phyloP scores from a whole-genome alignment of 1,284 basidiomycete genomes.

The Phellopilus nigrolimitatus region DNA sequence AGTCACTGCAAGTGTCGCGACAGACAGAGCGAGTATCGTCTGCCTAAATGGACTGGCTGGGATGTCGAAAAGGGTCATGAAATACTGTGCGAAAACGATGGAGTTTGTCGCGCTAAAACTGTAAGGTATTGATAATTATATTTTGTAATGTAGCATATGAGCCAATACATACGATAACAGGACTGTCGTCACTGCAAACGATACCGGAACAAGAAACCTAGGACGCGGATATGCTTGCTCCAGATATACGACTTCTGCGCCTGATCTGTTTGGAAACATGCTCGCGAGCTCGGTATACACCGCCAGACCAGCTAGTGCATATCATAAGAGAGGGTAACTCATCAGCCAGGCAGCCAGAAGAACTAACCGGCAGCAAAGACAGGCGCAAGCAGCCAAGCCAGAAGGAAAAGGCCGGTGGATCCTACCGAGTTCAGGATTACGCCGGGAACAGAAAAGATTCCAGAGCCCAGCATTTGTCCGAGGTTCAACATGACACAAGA shows the following conservation, averaged over 20 bases:
- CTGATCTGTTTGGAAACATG: constrained; percentile 41
- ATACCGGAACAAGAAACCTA: constrained; percentile 32
- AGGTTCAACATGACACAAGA: constrained; percentile 35
- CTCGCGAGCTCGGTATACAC: constrained; percentile 28
- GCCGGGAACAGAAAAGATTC: constrained; percentile 39
- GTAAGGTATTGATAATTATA: not conserved
- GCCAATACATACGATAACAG: constrained; percentile 32
- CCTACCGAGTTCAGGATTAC: constrained; percentile 38
- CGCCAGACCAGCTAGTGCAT: constrained; percentile 24
- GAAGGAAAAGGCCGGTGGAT: constrained; percentile 37
- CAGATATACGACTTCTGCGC: constrained; percentile 44
- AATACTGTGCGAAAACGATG: constrained; percentile 29
- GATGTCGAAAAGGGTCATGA: constrained; percentile 24
- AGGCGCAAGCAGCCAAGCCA: constrained; percentile 41
- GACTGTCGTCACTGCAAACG: constrained; percentile 39
- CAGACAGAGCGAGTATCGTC: constrained; percentile 24
- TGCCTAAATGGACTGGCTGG: constrained; percentile 25
- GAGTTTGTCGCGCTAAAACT: constrained; percentile 27
- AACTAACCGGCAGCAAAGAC: constrained; percentile 32
- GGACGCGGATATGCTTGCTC: constrained; percentile 41
- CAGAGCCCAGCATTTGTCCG: constrained; percentile 40
- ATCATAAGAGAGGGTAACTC: not conserved
- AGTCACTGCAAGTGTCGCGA: constrained; percentile 25
- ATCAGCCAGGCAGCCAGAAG: constrained; percentile 2
- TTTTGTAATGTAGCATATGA: not conserved